phyloP scores from a whole-genome alignment of 2,329 filamentous ascomycete genomes.

The Incumbomyces lentus region DNA sequence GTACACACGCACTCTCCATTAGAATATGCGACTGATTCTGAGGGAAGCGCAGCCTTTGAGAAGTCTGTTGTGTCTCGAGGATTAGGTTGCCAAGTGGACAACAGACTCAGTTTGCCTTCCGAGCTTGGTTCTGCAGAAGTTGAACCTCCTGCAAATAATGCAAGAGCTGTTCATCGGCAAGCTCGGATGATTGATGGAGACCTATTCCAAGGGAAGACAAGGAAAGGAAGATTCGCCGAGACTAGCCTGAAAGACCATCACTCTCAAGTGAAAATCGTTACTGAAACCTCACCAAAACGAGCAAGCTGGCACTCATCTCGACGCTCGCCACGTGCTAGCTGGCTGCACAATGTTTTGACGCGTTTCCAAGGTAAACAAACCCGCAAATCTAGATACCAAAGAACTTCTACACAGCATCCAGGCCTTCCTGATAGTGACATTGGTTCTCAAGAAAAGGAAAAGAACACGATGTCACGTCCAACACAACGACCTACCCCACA shows the following conservation, averaged over 20 bases:
- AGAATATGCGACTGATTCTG: background rate
- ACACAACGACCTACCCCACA: background rate
- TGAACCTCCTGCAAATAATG: constrained; percentile 9
- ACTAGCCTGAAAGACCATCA: background rate
- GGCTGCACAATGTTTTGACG: constrained; percentile 12
- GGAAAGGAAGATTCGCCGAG: constrained; percentile 10
- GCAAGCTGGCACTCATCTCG: constrained; percentile 1
- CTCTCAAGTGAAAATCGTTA: constrained; percentile 4
- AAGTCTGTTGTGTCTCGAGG: background rate
- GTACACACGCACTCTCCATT: background rate
- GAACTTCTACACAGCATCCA: background rate
- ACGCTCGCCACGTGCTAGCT: constrained; percentile 12
- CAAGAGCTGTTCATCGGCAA: constrained; percentile 14
- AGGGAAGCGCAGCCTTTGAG: background rate
- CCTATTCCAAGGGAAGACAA: constrained; percentile 8
- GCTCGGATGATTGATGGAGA: constrained; percentile 16
- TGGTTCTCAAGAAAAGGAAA: background rate
- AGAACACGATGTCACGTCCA: background rate
- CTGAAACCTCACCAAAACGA: background rate
- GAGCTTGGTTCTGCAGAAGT: constrained; percentile 7
- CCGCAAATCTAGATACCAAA: constrained; percentile 7
- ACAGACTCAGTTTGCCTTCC: constrained; percentile 5
- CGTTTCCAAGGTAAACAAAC: constrained; percentile 11
- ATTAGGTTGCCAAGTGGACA: background rate
- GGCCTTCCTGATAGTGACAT: background rate